These are phyloP conservation scores for Dryas octopetala DNA, from an alignment of 306 rosid genomes.

Conservation along the genomic window DNA sequence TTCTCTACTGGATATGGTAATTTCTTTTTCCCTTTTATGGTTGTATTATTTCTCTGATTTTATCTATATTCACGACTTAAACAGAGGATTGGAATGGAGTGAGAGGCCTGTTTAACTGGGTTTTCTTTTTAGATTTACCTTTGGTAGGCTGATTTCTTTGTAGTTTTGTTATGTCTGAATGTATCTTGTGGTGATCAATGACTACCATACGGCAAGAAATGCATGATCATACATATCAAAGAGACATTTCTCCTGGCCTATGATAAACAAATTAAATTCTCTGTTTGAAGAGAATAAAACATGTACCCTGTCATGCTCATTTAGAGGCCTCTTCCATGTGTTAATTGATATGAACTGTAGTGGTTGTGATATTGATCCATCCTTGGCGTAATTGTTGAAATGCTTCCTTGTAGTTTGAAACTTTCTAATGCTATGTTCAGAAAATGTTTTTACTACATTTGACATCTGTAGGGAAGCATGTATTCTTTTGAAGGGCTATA, in stretches of 20 bases:
- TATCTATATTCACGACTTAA: not conserved
- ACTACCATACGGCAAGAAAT: too few relatives aligned
- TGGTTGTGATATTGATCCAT: not conserved
- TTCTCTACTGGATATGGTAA: slow-evolving; percentile 58
- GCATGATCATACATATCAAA: too few relatives aligned
- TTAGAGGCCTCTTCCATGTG: not conserved
- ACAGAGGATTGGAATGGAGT: too few relatives aligned
- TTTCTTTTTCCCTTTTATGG: slow-evolving; percentile 4
- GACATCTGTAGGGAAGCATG: not conserved
- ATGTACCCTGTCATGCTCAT: not conserved
- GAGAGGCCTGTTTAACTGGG: too few relatives aligned
- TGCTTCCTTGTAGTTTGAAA: not conserved
- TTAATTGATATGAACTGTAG: not conserved
- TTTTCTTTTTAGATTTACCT: too few relatives aligned
- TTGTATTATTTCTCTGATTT: slow-evolving; percentile 25
- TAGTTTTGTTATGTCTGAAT: too few relatives aligned
- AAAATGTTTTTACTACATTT: not conserved
- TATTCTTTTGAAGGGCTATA: not conserved
- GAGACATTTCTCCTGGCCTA: too few relatives aligned
- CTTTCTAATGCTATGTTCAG: not conserved
- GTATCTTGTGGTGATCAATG: too few relatives aligned
- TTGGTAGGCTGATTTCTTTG: too few relatives aligned
- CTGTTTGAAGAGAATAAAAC: not conserved
- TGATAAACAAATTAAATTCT: too few relatives aligned
- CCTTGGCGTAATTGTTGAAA: not conserved